Evolutionary conservation across 352 stramenopile genomes (phyloP), one percentile per base, ranked within the genome.

Genomic region (Pythium diclinum): DNA sequence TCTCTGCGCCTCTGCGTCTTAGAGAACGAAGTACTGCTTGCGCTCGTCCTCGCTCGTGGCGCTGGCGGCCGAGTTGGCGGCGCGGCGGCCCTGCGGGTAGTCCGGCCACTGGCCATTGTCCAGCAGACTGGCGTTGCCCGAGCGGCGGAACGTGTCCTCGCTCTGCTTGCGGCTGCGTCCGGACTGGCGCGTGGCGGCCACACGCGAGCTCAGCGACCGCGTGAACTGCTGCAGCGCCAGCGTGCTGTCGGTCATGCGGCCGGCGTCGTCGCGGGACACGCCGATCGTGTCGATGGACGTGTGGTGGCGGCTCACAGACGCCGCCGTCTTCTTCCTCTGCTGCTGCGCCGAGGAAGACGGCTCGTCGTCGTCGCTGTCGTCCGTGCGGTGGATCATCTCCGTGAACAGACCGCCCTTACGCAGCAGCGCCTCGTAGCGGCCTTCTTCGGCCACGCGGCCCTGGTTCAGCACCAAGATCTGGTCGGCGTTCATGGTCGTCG

Each of bases 361-460:
- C 33, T 77, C 67, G 33, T 87, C 76, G 16, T 86, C 79, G 19
- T 89, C 82, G 30, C 78, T 65, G 1, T 75, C 63, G 1, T 88
- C 81, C 47, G 78, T 84, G 73, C 88, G 88, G 76, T 91, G 79
- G 23, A 93, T 76, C 87, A 95, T 95, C 72, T 95, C 87, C 54
- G 78, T 88, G 48, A 95, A 95, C 6, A 94, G 64, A 8, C 85
- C 83, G 13, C 83, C 80, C 65, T 82, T 76, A 13, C 21, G 23
- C 21, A 40, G 19, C 21, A 25, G 42, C 28, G 30, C 28, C 59
- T 95, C 84, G 60, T 94, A 94, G 0, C 75, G 79, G 33, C 87
- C 87, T 61, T 88, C 73, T 61, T 93, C 85, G 9, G 83, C 85
- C 33, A 92, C 83, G 36, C 74, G 75, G 38, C 85, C 85, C 21